Percentiles rank a stretch among this genome's conserved stretches.
These are phyloP conservation scores for Betula pendula DNA, from an alignment of 306 rosid species.

Conservation along the genomic window DNA sequence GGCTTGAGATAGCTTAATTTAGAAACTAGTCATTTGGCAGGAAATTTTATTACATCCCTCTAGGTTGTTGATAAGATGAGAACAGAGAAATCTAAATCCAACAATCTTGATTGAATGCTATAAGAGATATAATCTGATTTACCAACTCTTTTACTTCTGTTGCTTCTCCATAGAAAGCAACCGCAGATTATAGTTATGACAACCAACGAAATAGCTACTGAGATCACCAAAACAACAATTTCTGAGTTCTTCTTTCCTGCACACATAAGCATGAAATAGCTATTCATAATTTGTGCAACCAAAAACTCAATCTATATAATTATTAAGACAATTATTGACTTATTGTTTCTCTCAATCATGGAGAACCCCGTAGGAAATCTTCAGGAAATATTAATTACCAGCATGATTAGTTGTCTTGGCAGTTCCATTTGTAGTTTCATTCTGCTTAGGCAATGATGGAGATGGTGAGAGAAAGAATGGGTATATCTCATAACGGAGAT, in stretches of 20 bases:
- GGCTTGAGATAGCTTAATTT: not conserved
- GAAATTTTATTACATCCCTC: not conserved
- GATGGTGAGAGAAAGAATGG: constrained; percentile 8
- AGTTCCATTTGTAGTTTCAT: not conserved
- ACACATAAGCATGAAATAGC: constrained; percentile 16
- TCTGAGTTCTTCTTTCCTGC: constrained; percentile 23
- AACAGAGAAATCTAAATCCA: too few species aligned
- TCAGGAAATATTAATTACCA: not conserved
- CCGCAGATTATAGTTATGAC: not conserved
- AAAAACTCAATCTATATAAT: not conserved
- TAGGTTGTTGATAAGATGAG: not conserved
- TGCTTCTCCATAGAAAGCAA: constrained; percentile 18
- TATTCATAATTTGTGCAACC: not conserved
- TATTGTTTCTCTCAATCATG: too few species aligned
- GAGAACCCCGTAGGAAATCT: too few species aligned
- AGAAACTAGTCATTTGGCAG: not conserved
- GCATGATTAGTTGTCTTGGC: not conserved
- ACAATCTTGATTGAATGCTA: not conserved
- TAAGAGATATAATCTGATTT: not conserved
- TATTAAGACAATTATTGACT: too few species aligned
- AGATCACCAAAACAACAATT: constrained; percentile 5
- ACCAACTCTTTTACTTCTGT: constrained; percentile 20
- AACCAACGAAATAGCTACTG: constrained; percentile 6
- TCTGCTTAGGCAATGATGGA: not conserved
- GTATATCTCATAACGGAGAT: constrained; percentile 26